phyloP scores from a whole-genome alignment of 208 protist species.

The Jaenimonas drosophilae region DNA sequence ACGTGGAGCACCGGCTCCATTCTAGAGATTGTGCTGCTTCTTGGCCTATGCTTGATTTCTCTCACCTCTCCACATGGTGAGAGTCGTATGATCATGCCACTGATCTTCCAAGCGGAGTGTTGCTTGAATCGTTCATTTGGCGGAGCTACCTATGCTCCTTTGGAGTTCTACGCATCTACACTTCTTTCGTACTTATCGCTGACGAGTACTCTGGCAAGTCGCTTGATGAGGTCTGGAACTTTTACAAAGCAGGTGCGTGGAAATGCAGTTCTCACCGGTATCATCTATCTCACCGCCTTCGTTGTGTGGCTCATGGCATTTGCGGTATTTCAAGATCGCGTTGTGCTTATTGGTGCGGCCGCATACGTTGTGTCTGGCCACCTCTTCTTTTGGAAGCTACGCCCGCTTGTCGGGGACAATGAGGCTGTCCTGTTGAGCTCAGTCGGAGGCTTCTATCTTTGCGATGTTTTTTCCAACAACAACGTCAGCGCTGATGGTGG shows the following conservation, averaged over 20 bases:
- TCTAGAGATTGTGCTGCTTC: conserved; percentile 32
- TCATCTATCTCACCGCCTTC: too few relatives aligned
- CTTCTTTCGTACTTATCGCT: conserved; percentile 70
- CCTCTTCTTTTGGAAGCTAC: conserved; percentile 53
- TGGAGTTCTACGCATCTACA: conserved; percentile 79
- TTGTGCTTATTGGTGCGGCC: conserved; percentile 44
- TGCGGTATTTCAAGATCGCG: too few relatives aligned
- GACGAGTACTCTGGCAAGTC: too few relatives aligned
- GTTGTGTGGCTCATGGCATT: too few relatives aligned
- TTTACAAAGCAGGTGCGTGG: too few relatives aligned
- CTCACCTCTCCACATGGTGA: conserved; percentile 65
- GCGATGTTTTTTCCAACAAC: conserved; percentile 67
- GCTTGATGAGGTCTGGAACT: too few relatives aligned
- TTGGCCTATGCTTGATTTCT: conserved; percentile 37
- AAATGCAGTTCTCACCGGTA: too few relatives aligned
- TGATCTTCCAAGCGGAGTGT: conserved; percentile 69
- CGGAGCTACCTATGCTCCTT: conserved; percentile 21
- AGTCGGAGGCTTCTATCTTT: conserved; percentile 68
- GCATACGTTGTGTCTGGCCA: conserved; percentile 56
- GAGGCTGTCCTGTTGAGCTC: conserved; percentile 67
- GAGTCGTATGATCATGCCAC: conserved; percentile 61
- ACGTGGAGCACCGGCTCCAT: conserved; percentile 28
- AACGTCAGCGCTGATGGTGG: conserved; percentile 27
- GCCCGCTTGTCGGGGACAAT: conserved; percentile 47
- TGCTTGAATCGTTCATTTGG: conserved; percentile 43